Evolutionary conservation across 139 green algal genomes (phyloP), one percentile per base, ranked within the genome.

Genomic region (Eudorina sp.): DNA sequence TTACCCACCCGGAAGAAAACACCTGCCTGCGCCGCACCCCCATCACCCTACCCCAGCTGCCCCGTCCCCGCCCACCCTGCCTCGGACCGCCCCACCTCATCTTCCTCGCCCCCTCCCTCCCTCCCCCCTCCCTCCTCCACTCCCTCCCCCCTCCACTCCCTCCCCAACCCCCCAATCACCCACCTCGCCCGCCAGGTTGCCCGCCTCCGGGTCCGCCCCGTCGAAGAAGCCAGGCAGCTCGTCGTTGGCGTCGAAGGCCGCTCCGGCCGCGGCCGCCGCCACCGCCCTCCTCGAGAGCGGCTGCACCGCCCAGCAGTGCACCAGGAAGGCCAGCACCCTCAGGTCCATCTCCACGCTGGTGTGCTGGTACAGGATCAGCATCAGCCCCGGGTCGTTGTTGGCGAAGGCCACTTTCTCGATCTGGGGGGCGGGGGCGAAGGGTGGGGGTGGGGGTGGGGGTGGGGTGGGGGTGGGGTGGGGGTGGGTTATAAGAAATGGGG

Each of bases 281-380:
- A 55, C 55, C 5, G 51, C 76, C 34, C 27, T 18, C 46, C 36
- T 2, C n/a, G 38, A 25, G 5, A 78, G 16, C 0, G 81, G 81
- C 81, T 87, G 62, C 31, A 36, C 11, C 5, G 62, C 81, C 81
- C 81, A 87, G n/a, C 21, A 40, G 43, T 87, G 81, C 16, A 87
- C 31, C 31, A 87, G 81, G 60, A 87, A 87, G 81, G 81, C 60
- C 0, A 87, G 81, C 29, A 87, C 81, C 1, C 31, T 29, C 36
- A 87, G 62, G 62, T 87, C 81, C 81, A 87, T 87, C 34, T 87
- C 81, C 9, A 85, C 27, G 38, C 16, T 38, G 36, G 45, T 87
- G 60, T 77, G 81, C 6, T 51, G 7, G 62, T 87, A 87, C 43
- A 87, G 64, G 43, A 66, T 25, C 43, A 87, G 45, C 81, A 87